Percentiles rank a stretch among this genome's conserved stretches.
Evolutionary conservation across 2,329 filamentous ascomycete genomes (phyloP).

Genomic region (Mycogone perniciosa): DNA sequence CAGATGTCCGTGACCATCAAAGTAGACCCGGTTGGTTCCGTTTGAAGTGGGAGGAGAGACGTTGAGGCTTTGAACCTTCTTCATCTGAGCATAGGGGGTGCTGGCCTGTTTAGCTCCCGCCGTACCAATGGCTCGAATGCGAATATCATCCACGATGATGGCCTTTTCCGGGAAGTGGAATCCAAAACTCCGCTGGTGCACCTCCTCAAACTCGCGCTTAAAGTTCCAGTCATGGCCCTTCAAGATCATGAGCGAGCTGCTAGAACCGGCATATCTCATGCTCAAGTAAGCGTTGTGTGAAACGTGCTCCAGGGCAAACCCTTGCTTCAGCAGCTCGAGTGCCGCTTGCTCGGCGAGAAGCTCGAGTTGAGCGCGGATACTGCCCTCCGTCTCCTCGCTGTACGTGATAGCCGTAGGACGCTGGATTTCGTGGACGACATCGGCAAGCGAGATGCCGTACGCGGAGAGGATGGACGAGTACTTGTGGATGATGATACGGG

Average conservation of each 20-base stretch:
- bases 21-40: conserved; percentile 16
- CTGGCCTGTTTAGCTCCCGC: conserved; percentile 15
- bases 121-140: conserved; percentile 32
- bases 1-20: conserved; percentile 17
- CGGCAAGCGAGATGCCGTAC: conserved; percentile 40
- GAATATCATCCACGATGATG: conserved; percentile 38
- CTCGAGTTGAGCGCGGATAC: conserved; percentile 19
- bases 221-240: conserved; percentile 22
- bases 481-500: conserved; percentile 36
- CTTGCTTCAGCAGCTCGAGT: conserved; percentile 20
- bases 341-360: conserved; percentile 19
- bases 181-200: conserved; percentile 69
- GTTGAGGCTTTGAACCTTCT: conserved; percentile 5
- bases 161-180: conserved; percentile 48
- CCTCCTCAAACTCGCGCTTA: conserved; percentile 33
- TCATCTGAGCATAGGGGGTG: conserved; percentile 19
- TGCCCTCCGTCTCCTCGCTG: conserved; percentile 13
- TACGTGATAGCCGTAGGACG: conserved; percentile 30
- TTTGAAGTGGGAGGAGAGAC: conserved; percentile 11
- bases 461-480: conserved; percentile 42
- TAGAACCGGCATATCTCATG: conserved; percentile 37
- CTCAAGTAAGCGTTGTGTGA: conserved; percentile 37
- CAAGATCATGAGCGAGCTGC: conserved; percentile 34
- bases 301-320: conserved; percentile 30
- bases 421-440: conserved; percentile 37